A percentile compares a stretch with the other conserved stretches of the same genome.
These are phyloP conservation scores for Selaginella tamariscina DNA, from an alignment of 75 land plant species.

Conservation along the genomic window DNA sequence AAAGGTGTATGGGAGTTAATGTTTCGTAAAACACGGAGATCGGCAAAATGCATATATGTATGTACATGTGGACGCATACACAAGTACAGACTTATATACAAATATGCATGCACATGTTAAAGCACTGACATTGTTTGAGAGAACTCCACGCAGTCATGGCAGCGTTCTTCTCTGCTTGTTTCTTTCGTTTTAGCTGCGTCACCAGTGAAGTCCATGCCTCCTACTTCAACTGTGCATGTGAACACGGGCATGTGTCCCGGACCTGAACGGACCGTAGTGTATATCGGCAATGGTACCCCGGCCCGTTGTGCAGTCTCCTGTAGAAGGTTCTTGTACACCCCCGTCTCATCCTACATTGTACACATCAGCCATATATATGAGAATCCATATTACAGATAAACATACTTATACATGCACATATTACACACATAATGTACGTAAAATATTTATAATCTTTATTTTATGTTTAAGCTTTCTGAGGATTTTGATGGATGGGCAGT, in stretches of 20 bases:
- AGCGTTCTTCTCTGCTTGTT: constrained; percentile 91
- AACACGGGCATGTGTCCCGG: constrained; percentile 81
- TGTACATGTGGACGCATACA: background rate
- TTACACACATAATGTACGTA: no score
- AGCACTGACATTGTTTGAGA: constrained; percentile 57
- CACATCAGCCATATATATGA: background rate
- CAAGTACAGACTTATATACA: background rate
- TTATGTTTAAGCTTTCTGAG: no score
- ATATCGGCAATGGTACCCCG: constrained; percentile 73
- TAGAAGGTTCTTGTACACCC: constrained; percentile 78
- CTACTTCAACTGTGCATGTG: constrained; percentile 77
- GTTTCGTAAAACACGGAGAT: background rate
- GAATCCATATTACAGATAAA: background rate
- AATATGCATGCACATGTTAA: background rate
- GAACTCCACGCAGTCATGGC: constrained; percentile 74
- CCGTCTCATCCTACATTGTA: constrained; percentile 64
- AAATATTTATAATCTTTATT: no score
- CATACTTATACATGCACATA: background rate
- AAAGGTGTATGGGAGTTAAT: background rate
- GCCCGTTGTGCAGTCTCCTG: constrained; percentile 95
- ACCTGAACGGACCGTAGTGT: constrained; percentile 58
- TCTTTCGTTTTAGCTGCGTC: constrained; percentile 89
- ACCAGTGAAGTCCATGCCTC: constrained; percentile 59
- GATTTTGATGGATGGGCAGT: no score
- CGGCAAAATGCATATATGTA: background rate